A percentile compares a stretch with the other conserved stretches of the same genome.
Evolutionary conservation across 306 rosid species (phyloP).

Genomic region (Malus orientalis): DNA sequence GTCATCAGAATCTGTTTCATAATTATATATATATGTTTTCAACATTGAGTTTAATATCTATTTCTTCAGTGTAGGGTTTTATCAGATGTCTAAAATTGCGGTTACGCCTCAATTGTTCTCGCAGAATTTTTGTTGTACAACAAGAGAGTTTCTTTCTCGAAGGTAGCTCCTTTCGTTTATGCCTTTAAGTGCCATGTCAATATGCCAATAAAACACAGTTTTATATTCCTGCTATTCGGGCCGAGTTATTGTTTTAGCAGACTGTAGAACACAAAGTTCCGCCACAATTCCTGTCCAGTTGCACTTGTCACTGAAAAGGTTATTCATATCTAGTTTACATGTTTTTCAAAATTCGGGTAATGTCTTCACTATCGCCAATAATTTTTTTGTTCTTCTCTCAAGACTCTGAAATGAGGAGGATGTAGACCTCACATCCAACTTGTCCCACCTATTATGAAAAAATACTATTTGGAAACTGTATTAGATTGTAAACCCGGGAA

Average conservation of each 20-base stretch:
- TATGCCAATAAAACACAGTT: not conserved
- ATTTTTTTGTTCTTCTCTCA: no score
- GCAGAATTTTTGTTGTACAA: slow-evolving; percentile 59
- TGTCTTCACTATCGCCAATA: no score
- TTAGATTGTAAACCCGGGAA: no score
- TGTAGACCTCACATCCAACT: no score
- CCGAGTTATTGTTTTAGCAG: not conserved
- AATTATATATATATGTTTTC: not conserved
- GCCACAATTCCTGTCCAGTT: not conserved
- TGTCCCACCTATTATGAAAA: no score
- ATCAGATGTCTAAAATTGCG: slow-evolving; percentile 92
- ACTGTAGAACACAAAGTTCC: not conserved
- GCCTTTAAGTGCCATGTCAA: not conserved
- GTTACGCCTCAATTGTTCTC: slow-evolving; percentile 77
- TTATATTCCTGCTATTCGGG: not conserved
- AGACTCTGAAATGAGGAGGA: no score
- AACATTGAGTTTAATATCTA: slow-evolving; percentile 22
- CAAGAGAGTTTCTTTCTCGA: slow-evolving; percentile 58
- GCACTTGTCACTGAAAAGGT: no score
- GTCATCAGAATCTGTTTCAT: not conserved
- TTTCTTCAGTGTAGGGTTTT: slow-evolving; percentile 76
- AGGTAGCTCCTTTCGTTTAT: slow-evolving; percentile 34
- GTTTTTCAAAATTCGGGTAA: no score
- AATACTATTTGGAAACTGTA: no score
- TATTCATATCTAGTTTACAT: no score